Evolutionary conservation across 2,329 filamentous ascomycete species (phyloP), one percentile per base, ranked within the genome.

Genomic region (Beauveria bassiana): DNA sequence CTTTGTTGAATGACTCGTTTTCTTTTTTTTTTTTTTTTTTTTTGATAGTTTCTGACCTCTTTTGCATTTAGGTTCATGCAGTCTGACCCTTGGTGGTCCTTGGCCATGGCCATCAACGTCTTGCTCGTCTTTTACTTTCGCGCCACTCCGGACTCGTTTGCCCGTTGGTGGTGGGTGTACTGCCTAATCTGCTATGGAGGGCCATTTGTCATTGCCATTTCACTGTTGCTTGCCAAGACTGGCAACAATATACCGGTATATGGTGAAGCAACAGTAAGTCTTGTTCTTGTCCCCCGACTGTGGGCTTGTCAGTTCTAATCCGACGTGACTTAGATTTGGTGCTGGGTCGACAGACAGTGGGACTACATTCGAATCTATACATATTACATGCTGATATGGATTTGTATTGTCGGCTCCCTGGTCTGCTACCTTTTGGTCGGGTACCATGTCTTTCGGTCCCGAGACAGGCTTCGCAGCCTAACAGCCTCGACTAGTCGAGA

Each of bases 101-200:
- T 92, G 59, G 88, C 88, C 65, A 93, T 95, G 90, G 89, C 90
- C 3, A 79, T 88, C 69, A 95, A 93, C 68, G 90, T 93, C 64
- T 90, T 88, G 68, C 80, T 93, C 57, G 83, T 86, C 62, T 86
- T 86, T 70, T 86, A 85, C 72, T 81, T 80, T 66, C 77, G 80
- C n/a, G 78, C 80, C 53, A 83, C 78, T 52, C 82, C 83, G 0
- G 87, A 86, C 8, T 86, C 88, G 57, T 91, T 92, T 68, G 81
- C 83, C n/a, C 81, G 82, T 52, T 89, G 89, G 71, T 82, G 87
- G 68, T 90, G 87, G 81, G 79, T 86, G 54, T 93, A 93, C 70
- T 80, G 86, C 43, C 57, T 86, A 1, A 74, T 86, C 52, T 91
- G 88, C 71, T 95, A 92, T 62, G 89, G 89, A 0, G 68, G 89